A percentile compares a stretch with the other conserved stretches of the same genome.
Conservation (phyloP, 2,329 filamentous ascomycete genomes). For the Periconia digitata region DNA sequence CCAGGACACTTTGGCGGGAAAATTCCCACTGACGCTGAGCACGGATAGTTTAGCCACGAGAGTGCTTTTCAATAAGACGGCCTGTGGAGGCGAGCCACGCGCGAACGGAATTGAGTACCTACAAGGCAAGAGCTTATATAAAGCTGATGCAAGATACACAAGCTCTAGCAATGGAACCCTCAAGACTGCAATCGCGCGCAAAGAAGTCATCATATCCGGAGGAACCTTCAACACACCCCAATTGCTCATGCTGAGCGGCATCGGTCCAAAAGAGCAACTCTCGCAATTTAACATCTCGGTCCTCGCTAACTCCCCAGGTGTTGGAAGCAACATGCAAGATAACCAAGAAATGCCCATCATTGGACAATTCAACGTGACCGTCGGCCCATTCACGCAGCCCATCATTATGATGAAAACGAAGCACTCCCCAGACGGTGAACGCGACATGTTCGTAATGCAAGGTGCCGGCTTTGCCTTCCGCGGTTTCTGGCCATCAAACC, state of each 20-base stretch:
- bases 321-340: conserved; percentile 66
- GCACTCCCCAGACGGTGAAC: conserved; percentile 19
- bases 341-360: conserved; percentile 52
- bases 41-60: conserved; percentile 45
- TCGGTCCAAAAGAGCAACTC: conserved; percentile 59
- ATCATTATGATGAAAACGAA: conserved; percentile 23
- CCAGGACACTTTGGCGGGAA: conserved; percentile 47
- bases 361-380: conserved; percentile 8
- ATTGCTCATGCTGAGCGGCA: conserved; percentile 63
- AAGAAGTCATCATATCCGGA: conserved; percentile 24
- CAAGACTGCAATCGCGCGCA: conserved; percentile 42
- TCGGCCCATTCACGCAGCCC: conserved; percentile 14
- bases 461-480: conserved; percentile 23
- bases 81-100: conserved; percentile 49
- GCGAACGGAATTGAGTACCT: conserved; percentile 49
- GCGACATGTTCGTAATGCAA: conserved; percentile 29
- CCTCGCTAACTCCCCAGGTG: conserved; percentile 52
- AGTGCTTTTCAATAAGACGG: conserved; percentile 35
- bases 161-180: conserved; percentile 21
- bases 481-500: conserved; percentile 26
- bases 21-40: conserved; percentile 26
- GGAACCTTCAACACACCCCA: conserved; percentile 65
- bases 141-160: conserved; percentile 44
- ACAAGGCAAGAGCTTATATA: conserved; percentile 45
- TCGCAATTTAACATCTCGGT: conserved; percentile 54